Conservation (phyloP, 805 yeast genomes). For the Dipodascus geniculatus region DNA sequence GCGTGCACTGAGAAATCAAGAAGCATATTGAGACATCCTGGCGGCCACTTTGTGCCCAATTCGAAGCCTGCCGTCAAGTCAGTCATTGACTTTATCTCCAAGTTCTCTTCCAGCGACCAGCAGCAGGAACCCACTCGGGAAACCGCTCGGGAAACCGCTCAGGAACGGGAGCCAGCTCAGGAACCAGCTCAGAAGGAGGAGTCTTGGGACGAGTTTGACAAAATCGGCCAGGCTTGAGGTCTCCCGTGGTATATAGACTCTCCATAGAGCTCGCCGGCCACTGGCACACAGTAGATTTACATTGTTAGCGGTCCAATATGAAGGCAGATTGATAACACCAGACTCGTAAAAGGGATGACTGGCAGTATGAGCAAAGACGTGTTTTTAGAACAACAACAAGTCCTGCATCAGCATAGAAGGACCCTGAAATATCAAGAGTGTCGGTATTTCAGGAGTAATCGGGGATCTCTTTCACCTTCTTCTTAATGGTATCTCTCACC, state of each 20-base stretch:
- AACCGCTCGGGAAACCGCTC: too few relatives aligned
- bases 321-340: too few relatives aligned
- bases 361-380: too few relatives aligned
- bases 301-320: too few relatives aligned
- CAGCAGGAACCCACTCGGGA: too few relatives aligned
- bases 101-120: too few relatives aligned
- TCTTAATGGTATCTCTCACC: neutral
- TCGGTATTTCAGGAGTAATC: neutral
- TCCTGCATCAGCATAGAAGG: too few relatives aligned
- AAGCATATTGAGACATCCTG: constrained; percentile 65
- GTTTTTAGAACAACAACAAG: too few relatives aligned
- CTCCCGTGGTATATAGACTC: too few relatives aligned
- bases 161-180: constrained; percentile 3
- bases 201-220: constrained; percentile 28
- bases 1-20: constrained; percentile 35
- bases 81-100: constrained; percentile 17
- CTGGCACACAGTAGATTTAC: too few relatives aligned
- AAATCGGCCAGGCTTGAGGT: constrained; percentile 19
- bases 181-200: constrained; percentile 1
- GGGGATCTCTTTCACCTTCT: neutral
- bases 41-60: constrained; percentile 95
- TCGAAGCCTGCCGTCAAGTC: constrained; percentile 41
- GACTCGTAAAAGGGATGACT: too few relatives aligned
- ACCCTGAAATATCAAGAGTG: neutral
- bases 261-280: too few relatives aligned